phyloP scores from a whole-genome alignment of 2,329 filamentous ascomycete species.

The Sclerotinia glacialis region DNA sequence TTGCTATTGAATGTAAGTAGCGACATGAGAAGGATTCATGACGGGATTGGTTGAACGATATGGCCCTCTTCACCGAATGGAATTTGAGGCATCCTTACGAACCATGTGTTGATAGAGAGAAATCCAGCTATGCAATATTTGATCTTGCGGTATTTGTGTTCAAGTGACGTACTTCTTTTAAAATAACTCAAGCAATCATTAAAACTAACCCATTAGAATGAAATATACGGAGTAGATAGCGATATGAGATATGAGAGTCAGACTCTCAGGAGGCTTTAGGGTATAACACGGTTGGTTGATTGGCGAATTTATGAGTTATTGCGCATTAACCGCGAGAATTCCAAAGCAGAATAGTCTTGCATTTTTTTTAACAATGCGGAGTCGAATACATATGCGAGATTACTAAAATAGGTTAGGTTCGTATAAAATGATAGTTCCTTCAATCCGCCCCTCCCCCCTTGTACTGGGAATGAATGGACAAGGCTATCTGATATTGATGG shows the following conservation, averaged over 20 bases:
- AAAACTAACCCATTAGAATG: neutral
- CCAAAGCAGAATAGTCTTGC: neutral
- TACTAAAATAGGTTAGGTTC: conserved; percentile 13
- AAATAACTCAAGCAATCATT: neutral
- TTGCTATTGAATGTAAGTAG: neutral
- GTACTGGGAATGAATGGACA: neutral
- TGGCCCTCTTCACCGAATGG: neutral
- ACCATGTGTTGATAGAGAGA: conserved; percentile 10
- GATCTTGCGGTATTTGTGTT: conserved; percentile 10
- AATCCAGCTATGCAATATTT: neutral
- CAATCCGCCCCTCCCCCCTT: conserved; percentile 10
- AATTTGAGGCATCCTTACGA: neutral
- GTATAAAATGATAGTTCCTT: conserved; percentile 5
- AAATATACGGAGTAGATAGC: no score
- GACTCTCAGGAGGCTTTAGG: neutral
- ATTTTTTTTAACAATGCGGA: conserved; percentile 9
- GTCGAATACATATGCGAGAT: conserved; percentile 7
- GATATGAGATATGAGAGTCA: conserved; percentile 1
- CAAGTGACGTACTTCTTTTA: neutral
- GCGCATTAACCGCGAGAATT: conserved; percentile 14
- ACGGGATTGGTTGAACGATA: neutral
- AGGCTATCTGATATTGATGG: conserved; percentile 13
- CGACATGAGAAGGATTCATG: neutral
- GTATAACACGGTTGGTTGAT: neutral
- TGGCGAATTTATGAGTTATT: neutral